Conservation (phyloP, 2,329 filamentous ascomycete genomes). For the Clarireedia hainanense region DNA sequence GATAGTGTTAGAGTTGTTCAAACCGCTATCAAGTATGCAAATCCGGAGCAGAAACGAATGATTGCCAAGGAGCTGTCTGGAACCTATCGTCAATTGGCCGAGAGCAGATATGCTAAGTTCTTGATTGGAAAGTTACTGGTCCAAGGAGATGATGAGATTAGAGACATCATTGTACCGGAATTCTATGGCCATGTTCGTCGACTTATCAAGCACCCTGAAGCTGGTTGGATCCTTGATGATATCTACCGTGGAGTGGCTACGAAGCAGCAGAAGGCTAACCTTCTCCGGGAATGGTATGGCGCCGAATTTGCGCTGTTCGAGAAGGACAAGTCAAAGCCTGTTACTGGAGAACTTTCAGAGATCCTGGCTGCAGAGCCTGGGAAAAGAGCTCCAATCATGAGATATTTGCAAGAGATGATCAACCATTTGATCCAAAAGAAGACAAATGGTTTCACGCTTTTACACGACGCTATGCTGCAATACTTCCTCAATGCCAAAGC, state of each 20-base stretch:
- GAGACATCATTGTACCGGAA: constrained; percentile 83
- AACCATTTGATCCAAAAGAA: constrained; percentile 94
- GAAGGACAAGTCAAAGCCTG: constrained; percentile 42
- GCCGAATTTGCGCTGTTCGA: constrained; percentile 83
- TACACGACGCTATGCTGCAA: constrained; percentile 97
- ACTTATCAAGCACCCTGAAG: constrained; percentile 92
- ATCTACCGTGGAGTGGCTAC: constrained; percentile 87
- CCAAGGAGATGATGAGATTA: constrained; percentile 80
- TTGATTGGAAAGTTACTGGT: constrained; percentile 91
- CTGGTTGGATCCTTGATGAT: constrained; percentile 95
- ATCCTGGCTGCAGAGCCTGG: constrained; percentile 74
- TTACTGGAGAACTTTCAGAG: constrained; percentile 55
- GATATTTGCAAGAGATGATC: constrained; percentile 76
- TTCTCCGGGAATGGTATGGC: constrained; percentile 94
- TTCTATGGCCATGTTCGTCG: constrained; percentile 92
- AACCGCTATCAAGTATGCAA: constrained; percentile 94
- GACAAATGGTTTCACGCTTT: constrained; percentile 91
- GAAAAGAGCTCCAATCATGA: constrained; percentile 83
- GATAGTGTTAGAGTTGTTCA: constrained; percentile 95
- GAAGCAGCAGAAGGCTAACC: constrained; percentile 72
- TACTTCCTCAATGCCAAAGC: constrained; percentile 77
- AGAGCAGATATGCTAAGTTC: constrained; percentile 97
- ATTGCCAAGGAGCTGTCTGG: constrained; percentile 84
- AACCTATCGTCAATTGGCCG: constrained; percentile 74
- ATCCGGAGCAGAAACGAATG: constrained; percentile 70